Percentiles rank a stretch among this genome's conserved stretches.
Evolutionary conservation across 2,329 filamentous ascomycete genomes (phyloP).

Genomic region (Phyllosticta citriasiana): DNA sequence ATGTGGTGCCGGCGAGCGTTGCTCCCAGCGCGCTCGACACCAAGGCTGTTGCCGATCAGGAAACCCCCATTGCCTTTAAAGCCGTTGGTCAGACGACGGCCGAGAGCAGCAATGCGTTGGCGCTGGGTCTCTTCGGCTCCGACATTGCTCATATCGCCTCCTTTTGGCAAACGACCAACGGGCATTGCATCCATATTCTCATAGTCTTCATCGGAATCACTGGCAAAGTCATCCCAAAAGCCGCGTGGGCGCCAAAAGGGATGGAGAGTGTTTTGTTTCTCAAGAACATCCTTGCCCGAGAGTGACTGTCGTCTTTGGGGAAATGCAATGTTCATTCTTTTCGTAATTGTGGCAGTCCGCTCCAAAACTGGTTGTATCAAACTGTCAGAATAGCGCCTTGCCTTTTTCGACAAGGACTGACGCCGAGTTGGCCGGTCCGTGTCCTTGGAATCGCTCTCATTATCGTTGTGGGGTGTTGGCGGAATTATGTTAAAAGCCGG

Average conservation of each 20-base stretch:
- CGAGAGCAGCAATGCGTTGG: conserved; percentile 14
- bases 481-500: conserved; percentile 47
- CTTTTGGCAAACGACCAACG: conserved; percentile 25
- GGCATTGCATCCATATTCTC: conserved; percentile 17
- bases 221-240: conserved; percentile 49
- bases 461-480: conserved; percentile 40
- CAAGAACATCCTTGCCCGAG: conserved; percentile 22
- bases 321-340: neutral
- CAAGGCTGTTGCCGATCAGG: conserved; percentile 46
- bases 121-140: conserved; percentile 13
- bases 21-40: conserved; percentile 40
- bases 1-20: conserved; percentile 33
- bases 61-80: conserved; percentile 36
- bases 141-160: conserved; percentile 38
- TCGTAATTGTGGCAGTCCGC: conserved; percentile 10
- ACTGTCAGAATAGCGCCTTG: conserved; percentile 37
- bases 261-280: conserved; percentile 34
- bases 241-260: conserved; percentile 54
- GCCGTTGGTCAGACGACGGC: conserved; percentile 24
- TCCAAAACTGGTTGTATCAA: conserved; percentile 33
- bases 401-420: conserved; percentile 32
- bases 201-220: conserved; percentile 28
- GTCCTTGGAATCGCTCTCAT: conserved; percentile 28
- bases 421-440: conserved; percentile 26
- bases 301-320: neutral